phyloP scores from a whole-genome alignment of 306 rosid species.

The Inga leiocalycina region DNA sequence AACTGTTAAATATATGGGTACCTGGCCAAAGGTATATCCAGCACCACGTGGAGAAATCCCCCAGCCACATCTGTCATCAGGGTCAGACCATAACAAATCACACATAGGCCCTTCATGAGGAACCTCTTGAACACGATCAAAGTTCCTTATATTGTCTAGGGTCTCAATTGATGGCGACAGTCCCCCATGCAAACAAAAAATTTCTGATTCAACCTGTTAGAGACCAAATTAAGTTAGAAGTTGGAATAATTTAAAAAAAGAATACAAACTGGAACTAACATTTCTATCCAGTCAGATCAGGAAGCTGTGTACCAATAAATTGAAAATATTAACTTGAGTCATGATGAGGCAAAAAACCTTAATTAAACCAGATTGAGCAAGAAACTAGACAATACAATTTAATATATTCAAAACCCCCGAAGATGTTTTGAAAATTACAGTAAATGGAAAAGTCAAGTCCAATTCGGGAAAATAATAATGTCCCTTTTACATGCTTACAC shows the following conservation, averaged over 20 bases:
- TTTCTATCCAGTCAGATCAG: background rate
- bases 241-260: background rate
- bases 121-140: conserved; percentile 90
- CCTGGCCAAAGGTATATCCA: conserved; percentile 89
- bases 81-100: conserved; percentile 87
- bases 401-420: background rate
- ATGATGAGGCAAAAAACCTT: background rate
- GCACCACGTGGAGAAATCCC: conserved; percentile 95
- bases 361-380: background rate
- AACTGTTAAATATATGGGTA: conserved; percentile 22
- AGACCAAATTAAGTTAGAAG: conserved; percentile 9
- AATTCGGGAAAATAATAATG: background rate
- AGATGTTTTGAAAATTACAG: background rate
- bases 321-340: background rate
- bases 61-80: conserved; percentile 92
- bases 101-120: conserved; percentile 94
- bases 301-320: conserved; percentile 3
- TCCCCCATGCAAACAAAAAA: conserved; percentile 88
- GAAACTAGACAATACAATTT: background rate
- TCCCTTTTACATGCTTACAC: background rate
- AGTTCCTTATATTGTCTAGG: conserved; percentile 73
- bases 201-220: conserved; percentile 79
- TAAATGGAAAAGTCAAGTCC: background rate
- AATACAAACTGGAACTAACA: background rate
- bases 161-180: conserved; percentile 82